Conservation (phyloP, 2,329 filamentous ascomycete genomes). For the Orbilia brochopaga region DNA sequence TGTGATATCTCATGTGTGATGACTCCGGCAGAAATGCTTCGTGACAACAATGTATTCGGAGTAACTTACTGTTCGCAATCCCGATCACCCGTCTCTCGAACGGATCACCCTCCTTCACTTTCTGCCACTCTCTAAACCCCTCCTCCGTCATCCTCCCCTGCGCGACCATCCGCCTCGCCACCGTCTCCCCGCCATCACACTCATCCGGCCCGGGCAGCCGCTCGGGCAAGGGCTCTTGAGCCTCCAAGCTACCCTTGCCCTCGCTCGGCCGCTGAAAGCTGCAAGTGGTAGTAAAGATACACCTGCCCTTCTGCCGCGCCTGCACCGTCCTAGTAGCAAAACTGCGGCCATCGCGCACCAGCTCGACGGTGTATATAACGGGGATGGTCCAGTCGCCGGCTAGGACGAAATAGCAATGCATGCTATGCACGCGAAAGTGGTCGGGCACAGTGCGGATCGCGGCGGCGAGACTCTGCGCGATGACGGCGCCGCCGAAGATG, state of each 20-base stretch:
- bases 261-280: conserved; percentile 72
- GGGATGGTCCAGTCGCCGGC: conserved; percentile 84
- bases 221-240: conserved; percentile 64
- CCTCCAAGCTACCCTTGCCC: conserved; percentile 64
- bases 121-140: conserved; percentile 55
- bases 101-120: conserved; percentile 60
- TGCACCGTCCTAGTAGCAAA: conserved; percentile 96
- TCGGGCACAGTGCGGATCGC: conserved; percentile 84
- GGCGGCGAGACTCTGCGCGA: conserved; percentile 86
- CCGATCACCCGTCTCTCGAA: conserved; percentile 67
- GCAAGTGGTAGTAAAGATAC: conserved; percentile 94
- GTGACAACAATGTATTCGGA: too few species aligned
- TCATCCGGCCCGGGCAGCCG: conserved; percentile 58
- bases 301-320: conserved; percentile 81
- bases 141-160: conserved; percentile 61
- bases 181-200: conserved; percentile 58
- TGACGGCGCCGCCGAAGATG: conserved; percentile 90
- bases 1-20: neutral
- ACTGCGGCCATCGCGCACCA: conserved; percentile 84
- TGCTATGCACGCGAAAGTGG: conserved; percentile 85
- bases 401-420: conserved; percentile 99
- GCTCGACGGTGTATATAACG: conserved; percentile 92
- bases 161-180: conserved; percentile 62
- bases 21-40: too few species aligned
- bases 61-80: conserved; percentile 63